A percentile compares a stretch with the other conserved stretches of the same genome.
Conservation (phyloP, 495 filamentous ascomycete species). For the Immersiella caudata region DNA sequence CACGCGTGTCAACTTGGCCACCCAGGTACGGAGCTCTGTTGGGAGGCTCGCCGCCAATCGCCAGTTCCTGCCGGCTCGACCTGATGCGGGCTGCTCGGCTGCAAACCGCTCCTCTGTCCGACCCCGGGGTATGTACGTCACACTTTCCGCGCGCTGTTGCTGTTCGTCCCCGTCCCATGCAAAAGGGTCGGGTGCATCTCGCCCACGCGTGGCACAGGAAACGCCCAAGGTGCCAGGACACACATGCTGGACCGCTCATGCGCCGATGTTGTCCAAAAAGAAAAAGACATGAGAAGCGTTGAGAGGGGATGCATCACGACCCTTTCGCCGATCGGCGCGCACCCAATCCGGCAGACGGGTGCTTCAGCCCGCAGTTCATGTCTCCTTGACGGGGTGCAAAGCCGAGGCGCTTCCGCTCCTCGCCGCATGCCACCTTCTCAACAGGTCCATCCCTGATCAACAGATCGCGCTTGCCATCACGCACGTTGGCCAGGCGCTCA, state of each 20-base stretch:
- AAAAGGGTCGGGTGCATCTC: conserved; percentile 12
- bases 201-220: conserved; percentile 21
- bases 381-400: not conserved
- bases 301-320: conserved; percentile 1
- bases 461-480: not conserved
- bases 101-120: conserved; percentile 13
- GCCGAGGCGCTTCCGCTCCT: not conserved
- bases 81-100: conserved; percentile 12
- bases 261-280: not conserved
- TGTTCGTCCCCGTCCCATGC: conserved; percentile 4
- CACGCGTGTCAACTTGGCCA: not conserved
- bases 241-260: conserved; percentile 17
- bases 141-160: not conserved
- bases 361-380: conserved; percentile 10
- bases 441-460: not conserved
- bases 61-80: conserved; percentile 8
- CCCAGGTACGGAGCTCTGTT: not conserved
- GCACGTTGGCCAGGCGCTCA: not conserved
- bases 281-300: conserved; percentile 1
- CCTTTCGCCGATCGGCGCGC: conserved; percentile 4
- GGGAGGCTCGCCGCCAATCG: not conserved
- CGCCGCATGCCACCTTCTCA: conserved; percentile 5
- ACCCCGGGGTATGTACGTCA: conserved; percentile 20
- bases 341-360: conserved; percentile 15
- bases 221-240: conserved; percentile 9